Evolutionary conservation across 495 filamentous ascomycete species (phyloP).

Genomic region (Podospora pseudocomata): DNA sequence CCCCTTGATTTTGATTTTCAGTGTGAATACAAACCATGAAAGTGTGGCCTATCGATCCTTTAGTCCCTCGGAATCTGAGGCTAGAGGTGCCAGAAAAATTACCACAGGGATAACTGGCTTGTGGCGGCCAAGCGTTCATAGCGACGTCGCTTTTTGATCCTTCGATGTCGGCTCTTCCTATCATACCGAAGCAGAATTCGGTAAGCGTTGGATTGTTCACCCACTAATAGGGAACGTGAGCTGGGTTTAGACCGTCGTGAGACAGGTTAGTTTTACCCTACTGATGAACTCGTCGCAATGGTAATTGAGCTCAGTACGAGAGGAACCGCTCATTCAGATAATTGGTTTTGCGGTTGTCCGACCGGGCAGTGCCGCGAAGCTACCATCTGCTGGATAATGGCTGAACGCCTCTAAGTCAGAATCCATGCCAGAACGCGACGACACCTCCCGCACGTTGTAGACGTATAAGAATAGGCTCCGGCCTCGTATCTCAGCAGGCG

Average conservation of each 20-base stretch:
- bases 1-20: constrained; percentile 77
- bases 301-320: constrained; percentile 70
- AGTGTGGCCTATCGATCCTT: constrained; percentile 74
- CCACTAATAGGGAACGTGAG: constrained; percentile 53
- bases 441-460: neutral
- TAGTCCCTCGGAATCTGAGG: constrained; percentile 72
- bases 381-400: constrained; percentile 64
- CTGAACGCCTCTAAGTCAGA: constrained; percentile 69
- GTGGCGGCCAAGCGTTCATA: constrained; percentile 48
- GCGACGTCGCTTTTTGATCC: constrained; percentile 46
- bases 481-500: neutral
- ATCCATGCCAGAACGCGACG: constrained; percentile 55
- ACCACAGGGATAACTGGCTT: constrained; percentile 66
- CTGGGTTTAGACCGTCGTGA: constrained; percentile 45
- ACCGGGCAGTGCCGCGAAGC: constrained; percentile 59
- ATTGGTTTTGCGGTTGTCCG: constrained; percentile 68
- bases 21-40: constrained; percentile 75
- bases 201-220: constrained; percentile 58
- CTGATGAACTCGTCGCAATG: constrained; percentile 55
- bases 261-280: constrained; percentile 51
- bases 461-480: too few species aligned
- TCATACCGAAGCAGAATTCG: constrained; percentile 50
- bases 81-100: constrained; percentile 76
- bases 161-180: constrained; percentile 56
- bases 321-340: constrained; percentile 68